Evolutionary conservation across 345 rosid genomes (phyloP), one percentile per base, ranked within the genome.

Genomic region (Psidium guajava): DNA sequence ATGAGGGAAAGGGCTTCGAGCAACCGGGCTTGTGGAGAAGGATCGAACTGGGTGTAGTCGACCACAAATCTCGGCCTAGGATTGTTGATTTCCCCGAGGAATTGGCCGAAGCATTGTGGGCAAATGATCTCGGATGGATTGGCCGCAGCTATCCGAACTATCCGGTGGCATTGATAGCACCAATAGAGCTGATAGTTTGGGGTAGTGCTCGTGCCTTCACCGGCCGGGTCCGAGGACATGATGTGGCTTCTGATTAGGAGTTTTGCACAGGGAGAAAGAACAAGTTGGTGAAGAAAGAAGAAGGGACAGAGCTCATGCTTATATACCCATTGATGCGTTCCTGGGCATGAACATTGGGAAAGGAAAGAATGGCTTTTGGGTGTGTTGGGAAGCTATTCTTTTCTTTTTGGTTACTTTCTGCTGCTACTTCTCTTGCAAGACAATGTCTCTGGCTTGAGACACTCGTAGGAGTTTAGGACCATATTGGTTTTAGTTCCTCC

Each of bases 151-250:
- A 94, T 85, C 87, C 95, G 87, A 25, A 96, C 96, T 4, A 87
- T 59, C 24, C 93, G 91, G 84, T 90, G 93, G 88, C 97, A 96
- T 5, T 89, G 94, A 87, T 94, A 95, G 93, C 99, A 95, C 99
- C 97, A 94, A 86, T 94, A 95, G 42, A 89, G 92, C 86, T 86
- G 94, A 84, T 74, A 87, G 52, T 84, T 86, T 84, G 40, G 49
- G 7, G 53, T 81, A 16, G 51, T 8, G 28, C 54, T 25, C 28
- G 83, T 16, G 84, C 47, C 82, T 28, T 55, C 50, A 16, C 40
- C 32, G n/a, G 87, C 52, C 16, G 75, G 83, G 28, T 27, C 55
- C 56, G 44, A 40, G 49, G 85, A 83, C 82, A 69, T 69, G 4
- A 69, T 9, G 47, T 16, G 77, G 77, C 77, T 69, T 69, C 24